phyloP scores from a whole-genome alignment of 2,329 filamentous ascomycete species.

The Graphilbum fragrans region DNA sequence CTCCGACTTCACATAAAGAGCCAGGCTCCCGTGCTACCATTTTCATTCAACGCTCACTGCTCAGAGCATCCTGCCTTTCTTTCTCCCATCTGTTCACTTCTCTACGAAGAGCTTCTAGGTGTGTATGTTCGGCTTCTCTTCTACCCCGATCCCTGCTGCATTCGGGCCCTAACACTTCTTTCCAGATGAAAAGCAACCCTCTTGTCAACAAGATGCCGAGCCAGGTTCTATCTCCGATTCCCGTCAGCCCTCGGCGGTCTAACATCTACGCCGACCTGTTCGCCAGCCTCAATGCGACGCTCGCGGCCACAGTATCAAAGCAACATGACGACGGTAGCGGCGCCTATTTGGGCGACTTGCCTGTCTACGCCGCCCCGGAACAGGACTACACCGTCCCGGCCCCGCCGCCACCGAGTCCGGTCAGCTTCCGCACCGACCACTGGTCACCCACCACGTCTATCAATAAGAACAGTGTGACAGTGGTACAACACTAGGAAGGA shows the following conservation, averaged over 20 bases:
- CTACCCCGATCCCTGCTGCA: too few species aligned
- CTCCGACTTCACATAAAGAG: too few species aligned
- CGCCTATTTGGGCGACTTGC: slow-evolving; percentile 28
- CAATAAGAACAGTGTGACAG: slow-evolving; percentile 2
- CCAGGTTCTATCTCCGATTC: slow-evolving; percentile 32
- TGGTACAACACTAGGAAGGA: slow-evolving; percentile 1
- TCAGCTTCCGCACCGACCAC: slow-evolving; percentile 46
- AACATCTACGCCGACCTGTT: slow-evolving; percentile 38
- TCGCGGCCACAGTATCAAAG: slow-evolving; percentile 15
- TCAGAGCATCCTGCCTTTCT: too few species aligned
- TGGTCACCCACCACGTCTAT: slow-evolving; percentile 30
- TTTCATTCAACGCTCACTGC: too few species aligned
- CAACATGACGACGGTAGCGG: slow-evolving; percentile 17
- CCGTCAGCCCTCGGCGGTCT: slow-evolving; percentile 34
- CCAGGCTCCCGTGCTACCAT: too few species aligned
- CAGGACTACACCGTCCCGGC: slow-evolving; percentile 53
- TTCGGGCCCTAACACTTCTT: too few species aligned
- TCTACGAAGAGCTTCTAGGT: too few species aligned
- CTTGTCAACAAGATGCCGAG: slow-evolving; percentile 30
- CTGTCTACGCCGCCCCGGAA: slow-evolving; percentile 39
- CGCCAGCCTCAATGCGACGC: slow-evolving; percentile 38
- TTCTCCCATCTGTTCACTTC: too few species aligned
- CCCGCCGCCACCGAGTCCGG: slow-evolving; percentile 50
- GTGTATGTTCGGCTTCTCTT: too few species aligned
- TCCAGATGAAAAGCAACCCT: too few species aligned